Evolutionary conservation across 1,139 yeast species (phyloP).

Genomic region (Sugiyamaella neomexicana): DNA sequence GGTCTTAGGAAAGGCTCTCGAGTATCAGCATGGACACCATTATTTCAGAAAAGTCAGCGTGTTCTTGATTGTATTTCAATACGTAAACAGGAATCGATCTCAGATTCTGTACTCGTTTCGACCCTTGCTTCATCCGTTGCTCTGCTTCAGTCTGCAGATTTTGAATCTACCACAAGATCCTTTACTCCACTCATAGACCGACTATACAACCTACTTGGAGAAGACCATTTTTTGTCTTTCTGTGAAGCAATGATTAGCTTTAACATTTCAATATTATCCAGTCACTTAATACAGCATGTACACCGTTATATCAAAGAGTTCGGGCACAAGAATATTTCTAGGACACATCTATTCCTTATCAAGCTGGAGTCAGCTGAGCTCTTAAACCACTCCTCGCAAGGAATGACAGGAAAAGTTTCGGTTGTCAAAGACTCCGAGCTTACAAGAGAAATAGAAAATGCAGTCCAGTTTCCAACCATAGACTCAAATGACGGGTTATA

Average conservation of each 20-base stretch:
- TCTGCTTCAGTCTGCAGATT: slow-evolving; percentile 31
- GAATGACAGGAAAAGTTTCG: slow-evolving; percentile 18
- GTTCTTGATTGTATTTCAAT: slow-evolving; percentile 10
- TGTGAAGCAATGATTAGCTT: slow-evolving; percentile 43
- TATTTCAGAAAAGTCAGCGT: slow-evolving; percentile 23
- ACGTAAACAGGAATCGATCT: background rate
- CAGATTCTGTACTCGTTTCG: slow-evolving; percentile 7
- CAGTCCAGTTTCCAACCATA: background rate
- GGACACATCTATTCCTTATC: background rate
- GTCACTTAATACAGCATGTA: slow-evolving; percentile 28
- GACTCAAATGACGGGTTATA: slow-evolving; percentile 4
- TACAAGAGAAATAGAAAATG: background rate
- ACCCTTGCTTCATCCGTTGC: slow-evolving; percentile 7
- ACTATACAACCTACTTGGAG: slow-evolving; percentile 17
- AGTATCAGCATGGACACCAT: slow-evolving; percentile 39
- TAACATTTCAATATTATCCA: slow-evolving; percentile 32
- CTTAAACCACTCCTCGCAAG: slow-evolving; percentile 21
- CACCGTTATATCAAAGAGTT: slow-evolving; percentile 24
- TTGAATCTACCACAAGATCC: slow-evolving; percentile 29
- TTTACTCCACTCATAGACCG: slow-evolving; percentile 23
- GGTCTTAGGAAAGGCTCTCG: slow-evolving; percentile 45
- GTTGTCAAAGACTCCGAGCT: slow-evolving; percentile 8
- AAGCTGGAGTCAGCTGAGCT: slow-evolving; percentile 20
- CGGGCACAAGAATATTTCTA: slow-evolving; percentile 13
- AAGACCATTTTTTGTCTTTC: slow-evolving; percentile 36